A percentile compares a stretch with the other conserved stretches of the same genome.
These are phyloP conservation scores for Chenopodium suecicum DNA, from an alignment of 148 eudicot species.

Conservation along the genomic window DNA sequence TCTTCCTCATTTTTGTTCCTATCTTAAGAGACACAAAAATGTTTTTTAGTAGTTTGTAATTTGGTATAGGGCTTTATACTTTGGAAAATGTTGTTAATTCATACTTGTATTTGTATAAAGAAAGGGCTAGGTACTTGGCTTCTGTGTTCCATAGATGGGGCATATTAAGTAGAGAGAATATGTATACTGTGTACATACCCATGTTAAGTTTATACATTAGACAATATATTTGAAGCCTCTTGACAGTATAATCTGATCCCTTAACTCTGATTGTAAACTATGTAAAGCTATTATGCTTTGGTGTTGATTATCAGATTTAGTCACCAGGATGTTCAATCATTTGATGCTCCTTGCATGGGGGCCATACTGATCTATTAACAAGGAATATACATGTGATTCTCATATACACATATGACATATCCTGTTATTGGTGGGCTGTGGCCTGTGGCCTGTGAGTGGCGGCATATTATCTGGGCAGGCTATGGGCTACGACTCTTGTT, in stretches of 20 bases:
- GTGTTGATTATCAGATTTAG: not conserved
- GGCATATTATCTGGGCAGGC: not conserved
- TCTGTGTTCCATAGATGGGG: not conserved
- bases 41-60: no score
- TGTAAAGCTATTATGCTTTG: not conserved
- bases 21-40: not conserved
- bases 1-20: not conserved
- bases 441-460: not conserved
- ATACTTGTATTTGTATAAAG: not conserved
- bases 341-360: not conserved
- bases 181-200: not conserved
- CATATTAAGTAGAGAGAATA: not conserved
- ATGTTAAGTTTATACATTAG: not conserved
- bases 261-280: not conserved
- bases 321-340: not conserved
- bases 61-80: not conserved
- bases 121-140: not conserved
- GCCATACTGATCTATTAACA: no score
- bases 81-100: not conserved
- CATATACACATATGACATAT: no score
- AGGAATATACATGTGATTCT: no score
- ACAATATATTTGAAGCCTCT: not conserved
- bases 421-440: no score
- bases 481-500: not conserved
- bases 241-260: not conserved